Conservation (phyloP, 345 rosid species). For the Syzygium jambos region DNA sequence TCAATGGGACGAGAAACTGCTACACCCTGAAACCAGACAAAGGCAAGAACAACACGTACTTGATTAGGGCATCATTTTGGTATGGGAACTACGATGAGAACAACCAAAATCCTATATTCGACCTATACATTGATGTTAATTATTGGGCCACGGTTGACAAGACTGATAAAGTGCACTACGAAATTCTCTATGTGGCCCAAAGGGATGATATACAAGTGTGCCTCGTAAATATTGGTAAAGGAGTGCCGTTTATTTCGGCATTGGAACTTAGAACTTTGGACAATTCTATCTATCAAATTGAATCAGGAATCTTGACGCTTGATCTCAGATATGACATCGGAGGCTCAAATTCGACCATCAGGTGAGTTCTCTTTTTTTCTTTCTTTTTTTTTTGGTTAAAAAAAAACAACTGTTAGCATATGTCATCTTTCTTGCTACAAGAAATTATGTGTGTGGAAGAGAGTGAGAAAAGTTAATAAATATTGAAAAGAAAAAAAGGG, state of each 20-base stretch:
- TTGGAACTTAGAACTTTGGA: background rate
- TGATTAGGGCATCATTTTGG: background rate
- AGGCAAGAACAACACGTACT: background rate
- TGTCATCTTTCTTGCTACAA: no score
- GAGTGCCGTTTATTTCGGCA: background rate
- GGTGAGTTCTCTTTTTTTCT: no score
- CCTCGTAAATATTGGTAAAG: background rate
- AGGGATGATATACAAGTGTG: background rate
- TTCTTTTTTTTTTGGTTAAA: no score
- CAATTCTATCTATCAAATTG: background rate
- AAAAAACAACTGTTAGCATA: no score
- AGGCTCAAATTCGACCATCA: rapidly evolving
- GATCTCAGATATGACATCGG: background rate
- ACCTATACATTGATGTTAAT: background rate
- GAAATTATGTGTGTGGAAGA: no score
- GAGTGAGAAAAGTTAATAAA: no score
- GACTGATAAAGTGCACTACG: background rate
- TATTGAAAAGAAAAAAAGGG: no score
- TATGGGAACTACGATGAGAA: background rate
- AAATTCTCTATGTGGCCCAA: background rate
- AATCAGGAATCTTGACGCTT: background rate
- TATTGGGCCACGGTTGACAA: background rate
- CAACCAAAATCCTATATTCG: background rate
- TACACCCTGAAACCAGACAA: background rate
- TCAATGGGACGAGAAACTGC: background rate